phyloP scores from a whole-genome alignment of 768 basidiomycete genomes.

The Amanita inopinata region DNA sequence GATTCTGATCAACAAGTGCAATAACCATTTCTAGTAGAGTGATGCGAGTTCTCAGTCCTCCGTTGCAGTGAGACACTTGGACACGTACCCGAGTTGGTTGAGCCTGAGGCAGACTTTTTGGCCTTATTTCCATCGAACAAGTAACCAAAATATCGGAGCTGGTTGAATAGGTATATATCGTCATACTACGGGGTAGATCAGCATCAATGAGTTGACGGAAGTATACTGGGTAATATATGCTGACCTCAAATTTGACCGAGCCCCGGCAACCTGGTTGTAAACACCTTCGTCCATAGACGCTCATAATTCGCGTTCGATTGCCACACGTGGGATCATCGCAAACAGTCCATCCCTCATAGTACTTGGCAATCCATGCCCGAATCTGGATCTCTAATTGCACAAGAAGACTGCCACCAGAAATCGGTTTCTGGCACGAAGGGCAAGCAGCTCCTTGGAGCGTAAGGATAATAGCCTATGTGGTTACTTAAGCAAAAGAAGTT shows the following conservation, averaged over 20 bases:
- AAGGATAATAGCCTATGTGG: slow-evolving; percentile 53
- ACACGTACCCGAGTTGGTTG: slow-evolving; percentile 30
- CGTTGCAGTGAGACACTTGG: no score
- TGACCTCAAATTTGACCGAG: slow-evolving; percentile 64
- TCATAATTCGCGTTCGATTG: slow-evolving; percentile 84
- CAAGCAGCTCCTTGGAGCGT: slow-evolving; percentile 60
- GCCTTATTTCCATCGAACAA: slow-evolving; percentile 72
- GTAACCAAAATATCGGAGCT: slow-evolving; percentile 73
- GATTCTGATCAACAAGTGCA: slow-evolving; percentile 41
- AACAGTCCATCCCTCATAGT: slow-evolving; percentile 84
- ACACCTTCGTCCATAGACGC: slow-evolving; percentile 83
- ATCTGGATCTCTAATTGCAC: slow-evolving; percentile 85
- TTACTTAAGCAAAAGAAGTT: slow-evolving; percentile 4
- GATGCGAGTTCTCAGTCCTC: no score
- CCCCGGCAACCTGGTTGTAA: slow-evolving; percentile 61
- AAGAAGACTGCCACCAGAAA: slow-evolving; percentile 57
- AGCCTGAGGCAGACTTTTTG: slow-evolving; percentile 38
- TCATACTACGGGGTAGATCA: slow-evolving; percentile 48
- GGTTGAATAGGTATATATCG: slow-evolving; percentile 80
- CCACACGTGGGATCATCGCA: slow-evolving; percentile 85
- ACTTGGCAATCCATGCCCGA: slow-evolving; percentile 61
- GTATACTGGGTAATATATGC: slow-evolving; percentile 14
- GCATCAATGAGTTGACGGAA: background rate
- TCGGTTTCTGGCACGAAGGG: slow-evolving; percentile 44
- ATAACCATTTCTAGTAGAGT: slow-evolving; percentile 41